Evolutionary conservation across 2,329 filamentous ascomycete genomes (phyloP), one percentile per base, ranked within the genome.

Genomic region (Botrytis hyacinthi): DNA sequence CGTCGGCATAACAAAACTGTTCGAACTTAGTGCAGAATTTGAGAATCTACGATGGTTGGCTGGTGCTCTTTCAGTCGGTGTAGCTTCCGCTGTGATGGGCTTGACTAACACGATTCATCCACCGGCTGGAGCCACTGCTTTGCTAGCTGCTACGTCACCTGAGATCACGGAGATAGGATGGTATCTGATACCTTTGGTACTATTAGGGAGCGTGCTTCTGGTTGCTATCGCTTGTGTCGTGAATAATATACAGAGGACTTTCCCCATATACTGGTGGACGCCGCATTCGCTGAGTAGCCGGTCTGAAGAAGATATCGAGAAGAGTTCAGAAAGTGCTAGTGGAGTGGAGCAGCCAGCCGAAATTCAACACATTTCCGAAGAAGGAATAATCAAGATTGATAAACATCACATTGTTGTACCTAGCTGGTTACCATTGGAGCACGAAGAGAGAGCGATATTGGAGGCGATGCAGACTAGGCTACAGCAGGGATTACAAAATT

Each of bases 21-120:
- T 94, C 79, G 84, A 84, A 8, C 78, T 82, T 2, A 77, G 82
- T 72, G 85, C 86, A 48, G 77, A 82, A 32, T 85, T 85, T 59
- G 82, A 88, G 42, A 80, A 85, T 1, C 82, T 92, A 44, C 87
- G 87, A 44, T 92, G 89, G 86, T 79, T 93, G 0, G 91, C 86
- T 1, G 91, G 89, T 18, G 87, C 91, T 18, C 81, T 94, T 0
- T 84, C 90, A 1, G 93, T 91, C 76, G 91, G 89, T 0, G 80
- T 86, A 4, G 86, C 91, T 0, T 92, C 88, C 0, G 84, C 86
- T 1, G 73, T 89, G 73, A 94, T 94, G 92, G 86, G 86, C 0
- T 78, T 93, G 35, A 94, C 91, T 2, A 91, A 90, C 70, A 93
- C 91, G 0, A 85, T 92, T 0, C 91, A 94, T 76, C 92, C 92